phyloP scores from a whole-genome alignment of 1,284 basidiomycete genomes.

The Apiotrichum sp. region DNA sequence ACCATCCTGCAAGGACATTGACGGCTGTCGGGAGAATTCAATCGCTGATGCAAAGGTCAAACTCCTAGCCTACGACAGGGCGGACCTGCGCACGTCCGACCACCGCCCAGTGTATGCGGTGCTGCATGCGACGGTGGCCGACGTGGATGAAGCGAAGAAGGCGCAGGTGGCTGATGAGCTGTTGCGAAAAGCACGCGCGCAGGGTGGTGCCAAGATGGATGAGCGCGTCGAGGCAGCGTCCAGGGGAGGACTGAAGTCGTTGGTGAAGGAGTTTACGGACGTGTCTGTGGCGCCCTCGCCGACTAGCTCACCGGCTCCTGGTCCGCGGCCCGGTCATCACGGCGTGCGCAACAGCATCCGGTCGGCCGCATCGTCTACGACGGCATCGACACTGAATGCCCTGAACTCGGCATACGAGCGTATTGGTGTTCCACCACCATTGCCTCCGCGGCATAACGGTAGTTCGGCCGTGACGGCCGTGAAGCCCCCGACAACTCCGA shows the following conservation, averaged over 20 bases:
- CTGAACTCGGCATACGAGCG: constrained; percentile 11
- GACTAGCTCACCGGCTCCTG: not conserved
- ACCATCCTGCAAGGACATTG: too few relatives aligned
- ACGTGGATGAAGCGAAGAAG: constrained; percentile 70
- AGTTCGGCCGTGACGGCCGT: not conserved
- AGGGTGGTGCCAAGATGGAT: constrained; percentile 7
- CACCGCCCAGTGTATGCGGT: constrained; percentile 89
- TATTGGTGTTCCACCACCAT: constrained; percentile 15
- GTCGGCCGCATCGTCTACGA: not conserved
- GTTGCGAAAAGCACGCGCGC: constrained; percentile 5
- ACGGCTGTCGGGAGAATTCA: constrained; percentile 27
- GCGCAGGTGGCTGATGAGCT: constrained; percentile 33
- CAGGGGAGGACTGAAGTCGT: constrained; percentile 18
- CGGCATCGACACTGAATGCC: not conserved
- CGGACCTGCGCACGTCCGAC: constrained; percentile 82
- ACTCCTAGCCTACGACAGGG: constrained; percentile 51
- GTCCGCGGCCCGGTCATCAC: not conserved
- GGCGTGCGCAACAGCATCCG: too few relatives aligned
- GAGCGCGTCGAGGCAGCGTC: constrained; percentile 12
- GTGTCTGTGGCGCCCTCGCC: constrained; percentile 5
- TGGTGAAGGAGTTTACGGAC: constrained; percentile 21
- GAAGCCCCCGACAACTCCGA: not conserved
- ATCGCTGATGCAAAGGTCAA: constrained; percentile 15
- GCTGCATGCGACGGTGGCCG: constrained; percentile 69
- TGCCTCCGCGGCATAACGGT: constrained; percentile 11